Evolutionary conservation across 164 flowering plant species (phyloP).

Genomic region (Tetrastigma voinierianum): DNA sequence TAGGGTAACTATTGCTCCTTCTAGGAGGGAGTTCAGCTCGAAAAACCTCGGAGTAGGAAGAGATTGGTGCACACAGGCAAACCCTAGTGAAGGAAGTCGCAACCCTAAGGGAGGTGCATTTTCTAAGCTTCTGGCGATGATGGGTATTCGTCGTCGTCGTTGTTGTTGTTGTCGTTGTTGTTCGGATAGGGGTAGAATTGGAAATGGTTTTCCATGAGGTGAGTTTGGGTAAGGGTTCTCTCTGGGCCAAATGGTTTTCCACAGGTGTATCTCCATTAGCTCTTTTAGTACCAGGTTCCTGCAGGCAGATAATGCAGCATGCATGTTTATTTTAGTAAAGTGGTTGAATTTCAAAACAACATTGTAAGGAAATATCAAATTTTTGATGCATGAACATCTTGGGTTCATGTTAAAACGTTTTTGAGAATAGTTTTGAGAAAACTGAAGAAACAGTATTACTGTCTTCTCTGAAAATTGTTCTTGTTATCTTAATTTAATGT

Average conservation of each 20-base stretch:
- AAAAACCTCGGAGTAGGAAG: constrained; percentile 81
- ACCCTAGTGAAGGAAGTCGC: constrained; percentile 82
- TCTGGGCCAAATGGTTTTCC: constrained; percentile 38
- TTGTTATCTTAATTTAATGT: too few species aligned
- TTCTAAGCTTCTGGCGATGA: constrained; percentile 46
- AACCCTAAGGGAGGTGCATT: constrained; percentile 68
- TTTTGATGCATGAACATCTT: too few species aligned
- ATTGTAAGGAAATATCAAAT: too few species aligned
- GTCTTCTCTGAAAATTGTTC: too few species aligned
- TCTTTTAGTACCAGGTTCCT: constrained; percentile 92
- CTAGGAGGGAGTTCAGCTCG: constrained; percentile 67
- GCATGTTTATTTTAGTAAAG: neutral
- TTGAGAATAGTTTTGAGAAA: too few species aligned
- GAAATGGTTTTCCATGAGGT: constrained; percentile 50
- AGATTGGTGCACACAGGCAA: constrained; percentile 87
- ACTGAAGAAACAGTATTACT: too few species aligned
- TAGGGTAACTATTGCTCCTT: constrained; percentile 74
- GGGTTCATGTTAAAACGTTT: too few species aligned
- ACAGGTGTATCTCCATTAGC: constrained; percentile 69
- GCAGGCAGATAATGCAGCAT: neutral
- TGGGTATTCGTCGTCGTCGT: constrained; percentile 13
- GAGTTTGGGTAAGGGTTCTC: constrained; percentile 18
- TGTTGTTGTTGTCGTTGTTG: neutral
- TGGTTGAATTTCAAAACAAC: neutral
- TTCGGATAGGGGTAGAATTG: constrained; percentile 31